Percentiles rank a stretch among this genome's conserved stretches.
Evolutionary conservation across 345 rosid species (phyloP).

Genomic region (Aquilaria malaccensis): DNA sequence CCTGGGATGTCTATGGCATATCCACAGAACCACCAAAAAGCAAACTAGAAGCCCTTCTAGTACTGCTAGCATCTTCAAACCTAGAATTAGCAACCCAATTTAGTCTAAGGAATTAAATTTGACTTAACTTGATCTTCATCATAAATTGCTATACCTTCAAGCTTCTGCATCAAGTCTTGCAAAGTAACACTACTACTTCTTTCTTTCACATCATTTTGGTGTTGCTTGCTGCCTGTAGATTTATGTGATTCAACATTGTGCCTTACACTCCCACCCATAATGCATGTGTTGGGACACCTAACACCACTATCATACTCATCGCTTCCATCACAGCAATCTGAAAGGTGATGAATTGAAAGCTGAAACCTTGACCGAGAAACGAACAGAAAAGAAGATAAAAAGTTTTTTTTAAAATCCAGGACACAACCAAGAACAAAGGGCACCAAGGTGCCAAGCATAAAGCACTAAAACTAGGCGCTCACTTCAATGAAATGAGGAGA

Average conservation of each 20-base stretch:
- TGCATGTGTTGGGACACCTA: conserved; percentile 46
- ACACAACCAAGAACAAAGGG: no score
- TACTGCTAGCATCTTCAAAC: conserved; percentile 31
- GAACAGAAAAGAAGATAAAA: not conserved
- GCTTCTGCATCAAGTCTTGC: conserved; percentile 34
- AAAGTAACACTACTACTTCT: conserved; percentile 13
- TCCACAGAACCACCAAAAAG: conserved; percentile 21
- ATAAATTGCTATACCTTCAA: conserved; percentile 24
- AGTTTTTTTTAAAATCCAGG: no score
- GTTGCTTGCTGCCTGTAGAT: conserved; percentile 14
- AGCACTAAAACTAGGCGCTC: no score
- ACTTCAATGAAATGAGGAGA: no score
- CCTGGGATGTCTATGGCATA: conserved; percentile 18
- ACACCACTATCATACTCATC: conserved; percentile 48
- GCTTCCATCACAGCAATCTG: conserved; percentile 79
- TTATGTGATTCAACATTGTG: conserved; percentile 36
- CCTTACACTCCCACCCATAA: conserved; percentile 64
- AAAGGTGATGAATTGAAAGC: conserved; percentile 6
- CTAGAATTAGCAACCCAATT: conserved; percentile 8
- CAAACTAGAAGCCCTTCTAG: conserved; percentile 31
- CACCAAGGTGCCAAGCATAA: no score
- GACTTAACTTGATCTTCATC: not conserved
- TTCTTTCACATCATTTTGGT: conserved; percentile 21
- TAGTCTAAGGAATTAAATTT: conserved; percentile 5
- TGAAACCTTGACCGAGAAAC: not conserved